Base-by-base conservation (phyloP, 2,329 filamentous ascomycete genomes). In the Aspergillus alliaceus region DNA sequence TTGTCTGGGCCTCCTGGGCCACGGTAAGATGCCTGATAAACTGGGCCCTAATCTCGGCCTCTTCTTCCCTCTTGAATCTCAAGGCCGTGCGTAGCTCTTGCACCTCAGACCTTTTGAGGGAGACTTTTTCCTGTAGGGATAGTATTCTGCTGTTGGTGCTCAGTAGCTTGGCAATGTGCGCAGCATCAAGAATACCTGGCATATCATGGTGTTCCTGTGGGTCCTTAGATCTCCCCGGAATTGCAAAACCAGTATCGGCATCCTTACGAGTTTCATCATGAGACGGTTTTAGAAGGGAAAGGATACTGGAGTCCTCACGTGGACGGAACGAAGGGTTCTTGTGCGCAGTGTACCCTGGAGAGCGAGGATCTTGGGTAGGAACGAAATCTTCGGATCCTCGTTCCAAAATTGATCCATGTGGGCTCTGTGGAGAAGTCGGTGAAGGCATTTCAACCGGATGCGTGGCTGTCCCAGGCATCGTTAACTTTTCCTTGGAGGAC, bases 21-120 rank as follows among this genome's bases (percentile, higher is more conserved):
- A 34, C 58, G 47, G 66, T 65, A n/a, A 71, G 54, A 22, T 59
- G 60, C 31, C 62, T 67, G 53, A 66, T 65, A 18, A 70, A 54
- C 14, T 48, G 56, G 2, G 55, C 59, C 47, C 66, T 62, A 1
- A 64, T 24, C 15, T 61, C 50, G 4, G 54, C 48, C 34, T 70
- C 69, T 31, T 67, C 58, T 15, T 69, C 61, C n/a, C 69, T 58
- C 51, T 69, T 66, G 22, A 64, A 59, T 48, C 60, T 58, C 15
- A 72, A 53, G 1, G 56, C 60, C 18, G 51, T 40, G 6, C 69
- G 69, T n/a, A 66, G 48, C 53, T 67, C 62, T 29, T 62, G 63
- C 4, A 64, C 60, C 5, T 59, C 54, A 3, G 56, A 52, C n/a
- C 69, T 59, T 44, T 63, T 62, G 7, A 56, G 42, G 5, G 58